Base-by-base conservation (phyloP, 257 asterid species). In the Gynochthodes officinalis region DNA sequence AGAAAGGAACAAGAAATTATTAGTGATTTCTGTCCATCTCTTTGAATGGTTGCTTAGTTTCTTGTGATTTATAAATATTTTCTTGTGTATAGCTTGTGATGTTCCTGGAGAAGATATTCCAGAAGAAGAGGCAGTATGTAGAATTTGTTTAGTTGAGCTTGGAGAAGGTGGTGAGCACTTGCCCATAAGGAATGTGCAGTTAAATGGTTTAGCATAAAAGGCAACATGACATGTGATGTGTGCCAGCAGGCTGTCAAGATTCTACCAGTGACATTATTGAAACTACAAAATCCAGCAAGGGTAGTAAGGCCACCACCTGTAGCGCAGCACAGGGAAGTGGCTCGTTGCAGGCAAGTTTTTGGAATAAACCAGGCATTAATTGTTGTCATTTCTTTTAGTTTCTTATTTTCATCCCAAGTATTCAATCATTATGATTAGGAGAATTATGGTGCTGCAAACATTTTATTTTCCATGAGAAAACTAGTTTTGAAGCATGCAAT, bases 81-180 rank as follows among this genome's bases (percentile, higher is more conserved):
- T 62, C 13, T 54, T 67, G 46, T 77, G 18, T 52, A 64, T 87
- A 81, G 88, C 72, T 61, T 53, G 49, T 64, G 90, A 86, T 74
- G 87, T 84, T 75, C 71, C 81, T 68, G 95, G 84, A 65, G 97
- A 94, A 88, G 98, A 91, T 83, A 94, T 94, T 75, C 98, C 98
- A 5, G 97, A 94, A 81, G 99, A 94, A 86, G 97, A 94, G 79
- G 99, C 99, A 44, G 96, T 91, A 71, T 94, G 99, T 79, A 89
- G 99, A 81, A 94, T 94, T 72, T 94, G 99, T 79, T 86, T 94
- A 3, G 84, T 91, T 19, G 98, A 91, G 82, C 97, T 94, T 35
- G 89, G 88, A 63, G 99, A 91, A 91, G 99, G 93, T 40, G 93
- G 98, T 9, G 99, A 91, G 97, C 99, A 60, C 98, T 94, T 72